Percentiles rank a stretch among this genome's conserved stretches.
Evolutionary conservation across 2,329 filamentous ascomycete genomes (phyloP).

Genomic region (Trichoderma asperellum): DNA sequence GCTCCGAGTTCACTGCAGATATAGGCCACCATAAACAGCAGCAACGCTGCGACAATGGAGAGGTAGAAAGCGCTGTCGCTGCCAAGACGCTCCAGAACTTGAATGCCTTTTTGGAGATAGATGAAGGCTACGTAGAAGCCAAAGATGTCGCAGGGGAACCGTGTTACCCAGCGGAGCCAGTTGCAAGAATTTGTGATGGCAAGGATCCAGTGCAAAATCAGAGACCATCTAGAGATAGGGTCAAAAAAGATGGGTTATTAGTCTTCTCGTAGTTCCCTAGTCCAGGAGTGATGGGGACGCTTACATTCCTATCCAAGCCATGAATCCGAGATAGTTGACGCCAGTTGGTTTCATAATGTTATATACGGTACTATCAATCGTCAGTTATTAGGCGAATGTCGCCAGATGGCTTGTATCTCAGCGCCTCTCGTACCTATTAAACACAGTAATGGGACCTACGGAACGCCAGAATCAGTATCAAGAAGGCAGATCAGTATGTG

Average conservation of each 20-base stretch:
- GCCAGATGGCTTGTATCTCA: not conserved
- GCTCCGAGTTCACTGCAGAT: slow-evolving; percentile 71
- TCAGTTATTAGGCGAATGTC: slow-evolving; percentile 20
- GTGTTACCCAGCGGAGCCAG: slow-evolving; percentile 83
- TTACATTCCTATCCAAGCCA: slow-evolving; percentile 86
- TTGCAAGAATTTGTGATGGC: slow-evolving; percentile 88
- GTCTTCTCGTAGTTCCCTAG: not conserved
- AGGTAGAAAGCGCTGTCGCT: slow-evolving; percentile 71
- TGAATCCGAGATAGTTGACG: slow-evolving; percentile 84
- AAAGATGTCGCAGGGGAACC: slow-evolving; percentile 92
- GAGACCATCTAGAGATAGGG: slow-evolving; percentile 65
- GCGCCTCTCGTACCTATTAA: slow-evolving; percentile 69
- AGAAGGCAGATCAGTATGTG: not conserved
- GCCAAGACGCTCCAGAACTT: slow-evolving; percentile 79
- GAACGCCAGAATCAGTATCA: not conserved
- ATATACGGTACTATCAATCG: slow-evolving; percentile 69
- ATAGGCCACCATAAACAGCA: slow-evolving; percentile 79
- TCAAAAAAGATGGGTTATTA: not conserved
- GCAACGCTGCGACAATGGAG: slow-evolving; percentile 73
- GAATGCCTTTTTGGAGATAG: slow-evolving; percentile 88
- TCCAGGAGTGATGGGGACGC: slow-evolving; percentile 32
- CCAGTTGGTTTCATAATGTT: slow-evolving; percentile 80
- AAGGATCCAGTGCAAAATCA: slow-evolving; percentile 82
- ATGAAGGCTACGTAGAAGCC: slow-evolving; percentile 93
- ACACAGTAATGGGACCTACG: slow-evolving; percentile 82